Evolutionary conservation across 805 yeast genomes (phyloP).

Genomic region (Ogataea trehalophila): DNA sequence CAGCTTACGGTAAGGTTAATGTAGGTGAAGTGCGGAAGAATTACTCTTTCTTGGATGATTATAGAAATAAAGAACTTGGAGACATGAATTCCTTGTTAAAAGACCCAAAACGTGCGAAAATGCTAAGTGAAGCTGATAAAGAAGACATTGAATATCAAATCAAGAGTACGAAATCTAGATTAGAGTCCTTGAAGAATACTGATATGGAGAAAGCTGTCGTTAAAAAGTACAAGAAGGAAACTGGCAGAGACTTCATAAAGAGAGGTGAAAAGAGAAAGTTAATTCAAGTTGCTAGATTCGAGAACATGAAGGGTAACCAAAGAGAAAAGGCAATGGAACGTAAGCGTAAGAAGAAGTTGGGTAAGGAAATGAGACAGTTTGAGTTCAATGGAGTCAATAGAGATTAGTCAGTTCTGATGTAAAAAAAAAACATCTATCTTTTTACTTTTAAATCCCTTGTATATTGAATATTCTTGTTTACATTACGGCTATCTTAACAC

Average conservation of each 20-base stretch:
- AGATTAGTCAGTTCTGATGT: neutral
- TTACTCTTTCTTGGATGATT: constrained; percentile 82
- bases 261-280: constrained; percentile 67
- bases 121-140: constrained; percentile 40
- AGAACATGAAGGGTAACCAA: constrained; percentile 63
- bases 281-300: constrained; percentile 73
- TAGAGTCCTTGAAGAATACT: constrained; percentile 64
- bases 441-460: neutral
- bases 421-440: neutral
- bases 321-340: constrained; percentile 81
- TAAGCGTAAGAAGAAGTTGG: constrained; percentile 79
- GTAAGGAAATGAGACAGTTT: constrained; percentile 63
- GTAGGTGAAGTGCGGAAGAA: constrained; percentile 60
- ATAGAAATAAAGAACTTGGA: constrained; percentile 67
- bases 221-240: constrained; percentile 50
- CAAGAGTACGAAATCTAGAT: constrained; percentile 61
- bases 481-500: too few relatives aligned
- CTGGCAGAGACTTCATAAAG: constrained; percentile 57
- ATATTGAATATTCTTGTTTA: too few relatives aligned
- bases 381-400: constrained; percentile 18
- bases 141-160: constrained; percentile 50
- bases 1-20: constrained; percentile 84
- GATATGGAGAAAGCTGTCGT: constrained; percentile 71
- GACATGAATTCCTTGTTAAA: constrained; percentile 53
- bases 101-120: constrained; percentile 43